These are phyloP conservation scores for Halophytophthora polymorphica DNA, from an alignment of 352 stramenopile genomes.

Conservation along the genomic window DNA sequence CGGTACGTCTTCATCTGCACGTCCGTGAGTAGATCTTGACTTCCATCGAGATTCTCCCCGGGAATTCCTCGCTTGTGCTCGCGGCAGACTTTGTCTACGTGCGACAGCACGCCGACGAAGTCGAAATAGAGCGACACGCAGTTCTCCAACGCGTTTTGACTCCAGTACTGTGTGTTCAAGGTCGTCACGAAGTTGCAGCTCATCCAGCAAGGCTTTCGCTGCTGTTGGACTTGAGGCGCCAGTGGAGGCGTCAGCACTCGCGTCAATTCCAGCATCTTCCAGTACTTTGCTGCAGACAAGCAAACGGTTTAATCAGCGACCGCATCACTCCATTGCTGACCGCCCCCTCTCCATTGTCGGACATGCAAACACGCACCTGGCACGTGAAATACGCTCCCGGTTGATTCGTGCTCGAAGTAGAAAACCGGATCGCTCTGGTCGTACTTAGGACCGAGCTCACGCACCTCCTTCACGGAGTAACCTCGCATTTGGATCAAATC, in stretches of 20 bases:
- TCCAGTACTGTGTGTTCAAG: constrained; percentile 28
- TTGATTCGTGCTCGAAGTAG: constrained; percentile 32
- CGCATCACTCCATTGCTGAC: background rate
- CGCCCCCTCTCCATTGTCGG: background rate
- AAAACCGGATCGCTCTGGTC: constrained; percentile 16
- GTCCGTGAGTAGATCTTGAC: background rate
- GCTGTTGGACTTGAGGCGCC: constrained; percentile 1
- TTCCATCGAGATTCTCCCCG: background rate
- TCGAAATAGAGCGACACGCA: constrained; percentile 47
- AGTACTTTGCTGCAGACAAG: constrained; percentile 46
- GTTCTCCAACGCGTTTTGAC: constrained; percentile 6
- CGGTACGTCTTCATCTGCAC: constrained; percentile 29
- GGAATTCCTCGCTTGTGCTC: constrained; percentile 23
- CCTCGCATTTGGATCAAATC: constrained; percentile 55
- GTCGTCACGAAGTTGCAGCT: constrained; percentile 42
- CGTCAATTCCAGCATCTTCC: constrained; percentile 40
- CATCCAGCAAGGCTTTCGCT: constrained; percentile 30
- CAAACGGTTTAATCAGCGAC: background rate
- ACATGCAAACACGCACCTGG: constrained; percentile 21
- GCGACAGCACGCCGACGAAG: constrained; percentile 59
- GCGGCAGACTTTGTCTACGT: constrained; percentile 41
- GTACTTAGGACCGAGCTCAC: constrained; percentile 9
- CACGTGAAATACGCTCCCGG: constrained; percentile 32
- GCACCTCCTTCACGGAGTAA: constrained; percentile 24
- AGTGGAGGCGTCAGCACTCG: constrained; percentile 23